Evolutionary conservation across 768 basidiomycete species (phyloP).

Genomic region (Pleurotus citrinopileatus): DNA sequence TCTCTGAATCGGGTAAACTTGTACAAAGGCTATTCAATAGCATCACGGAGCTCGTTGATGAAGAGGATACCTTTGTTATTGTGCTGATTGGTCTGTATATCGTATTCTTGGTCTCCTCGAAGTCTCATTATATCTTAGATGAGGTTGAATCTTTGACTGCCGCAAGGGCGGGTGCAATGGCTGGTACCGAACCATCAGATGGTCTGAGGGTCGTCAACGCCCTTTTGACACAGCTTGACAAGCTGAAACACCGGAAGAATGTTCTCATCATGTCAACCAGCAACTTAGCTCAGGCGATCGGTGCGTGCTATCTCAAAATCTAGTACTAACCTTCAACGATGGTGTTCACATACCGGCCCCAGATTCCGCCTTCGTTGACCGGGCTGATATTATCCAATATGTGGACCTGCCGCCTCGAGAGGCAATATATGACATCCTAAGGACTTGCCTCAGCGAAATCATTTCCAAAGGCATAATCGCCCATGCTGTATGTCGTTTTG

Average conservation of each 20-base stretch:
- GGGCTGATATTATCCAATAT: conserved; percentile 96
- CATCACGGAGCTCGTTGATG: conserved; percentile 89
- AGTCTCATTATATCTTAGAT: conserved; percentile 45
- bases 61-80: conserved; percentile 87
- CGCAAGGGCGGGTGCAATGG: conserved; percentile 91
- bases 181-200: conserved; percentile 94
- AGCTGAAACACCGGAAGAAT: conserved; percentile 89
- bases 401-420: conserved; percentile 88
- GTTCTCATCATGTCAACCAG: conserved; percentile 96
- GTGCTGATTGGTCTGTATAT: conserved; percentile 77
- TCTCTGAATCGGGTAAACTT: conserved; percentile 97
- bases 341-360: no score
- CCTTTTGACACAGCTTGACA: conserved; percentile 94
- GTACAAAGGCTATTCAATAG: conserved; percentile 90
- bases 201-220: conserved; percentile 96
- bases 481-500: conserved; percentile 45
- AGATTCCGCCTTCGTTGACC: conserved; percentile 96
- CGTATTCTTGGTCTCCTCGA: background rate
- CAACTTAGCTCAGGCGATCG: conserved; percentile 92
- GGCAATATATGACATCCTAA: conserved; percentile 91
- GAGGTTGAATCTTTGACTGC: conserved; percentile 97
- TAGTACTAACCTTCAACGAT: background rate
- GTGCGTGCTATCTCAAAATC: conserved; percentile 35
- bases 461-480: conserved; percentile 69
- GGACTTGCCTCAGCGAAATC: conserved; percentile 79